Evolutionary conservation across 306 rosid species (phyloP).

Genomic region (Cicer cuneatum): DNA sequence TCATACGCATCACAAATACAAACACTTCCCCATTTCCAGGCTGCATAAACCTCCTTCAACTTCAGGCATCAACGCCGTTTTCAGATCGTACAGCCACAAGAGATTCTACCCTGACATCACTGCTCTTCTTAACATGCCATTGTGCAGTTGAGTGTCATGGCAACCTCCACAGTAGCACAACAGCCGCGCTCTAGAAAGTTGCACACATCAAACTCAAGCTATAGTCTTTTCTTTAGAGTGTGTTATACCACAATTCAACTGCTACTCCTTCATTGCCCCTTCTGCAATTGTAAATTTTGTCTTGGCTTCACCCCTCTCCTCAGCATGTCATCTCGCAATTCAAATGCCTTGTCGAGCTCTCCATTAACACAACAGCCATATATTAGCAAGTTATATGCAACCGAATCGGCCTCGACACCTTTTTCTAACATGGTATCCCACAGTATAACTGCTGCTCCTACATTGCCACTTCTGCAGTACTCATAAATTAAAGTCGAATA

Average conservation of each 20-base stretch:
- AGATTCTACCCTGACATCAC: slow-evolving; percentile 42
- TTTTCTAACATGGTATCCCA: slow-evolving; percentile 83
- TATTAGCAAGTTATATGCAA: slow-evolving; percentile 79
- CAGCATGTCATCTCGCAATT: slow-evolving; percentile 87
- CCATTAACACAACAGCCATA: slow-evolving; percentile 87
- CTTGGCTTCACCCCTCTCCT: slow-evolving; percentile 67
- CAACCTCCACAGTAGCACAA: slow-evolving; percentile 55
- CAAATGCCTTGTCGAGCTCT: slow-evolving; percentile 67
- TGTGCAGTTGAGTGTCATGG: slow-evolving; percentile 56
- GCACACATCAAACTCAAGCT: slow-evolving; percentile 62
- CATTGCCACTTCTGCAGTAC: slow-evolving; percentile 70
- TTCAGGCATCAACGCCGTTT: slow-evolving; percentile 28
- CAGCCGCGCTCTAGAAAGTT: slow-evolving; percentile 58
- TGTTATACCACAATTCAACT: slow-evolving; percentile 56
- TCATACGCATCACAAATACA: neutral
- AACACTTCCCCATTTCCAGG: slow-evolving; percentile 4
- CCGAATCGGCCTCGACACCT: slow-evolving; percentile 77
- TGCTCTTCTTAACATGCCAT: slow-evolving; percentile 62
- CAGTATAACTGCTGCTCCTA: slow-evolving; percentile 65
- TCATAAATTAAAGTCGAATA: slow-evolving; percentile 86
- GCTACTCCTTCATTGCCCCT: slow-evolving; percentile 60
- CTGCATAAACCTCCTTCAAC: slow-evolving; percentile 23
- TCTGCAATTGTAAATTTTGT: slow-evolving; percentile 59
- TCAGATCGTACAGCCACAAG: slow-evolving; percentile 17
- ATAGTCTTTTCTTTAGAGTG: slow-evolving; percentile 60